phyloP scores from a whole-genome alignment of 2,329 filamentous ascomycete species.

The Fusarium sp. region DNA sequence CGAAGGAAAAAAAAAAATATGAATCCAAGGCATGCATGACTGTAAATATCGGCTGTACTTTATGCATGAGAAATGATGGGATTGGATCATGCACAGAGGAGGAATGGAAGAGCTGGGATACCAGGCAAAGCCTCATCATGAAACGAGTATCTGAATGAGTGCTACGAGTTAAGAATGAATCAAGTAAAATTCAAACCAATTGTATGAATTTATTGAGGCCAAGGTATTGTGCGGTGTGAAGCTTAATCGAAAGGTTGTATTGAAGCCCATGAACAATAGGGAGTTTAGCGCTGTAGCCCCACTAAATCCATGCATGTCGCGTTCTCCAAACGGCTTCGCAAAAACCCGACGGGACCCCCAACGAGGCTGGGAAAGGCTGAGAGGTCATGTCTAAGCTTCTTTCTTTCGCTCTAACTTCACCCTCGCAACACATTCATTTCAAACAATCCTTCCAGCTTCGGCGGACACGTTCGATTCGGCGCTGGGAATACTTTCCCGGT shows the following conservation, averaged over 20 bases:
- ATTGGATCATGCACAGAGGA: background rate
- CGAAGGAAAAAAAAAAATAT: background rate
- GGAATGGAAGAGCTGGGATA: background rate
- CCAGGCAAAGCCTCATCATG: conserved; percentile 1
- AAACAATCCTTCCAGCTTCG: background rate
- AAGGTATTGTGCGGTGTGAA: too few relatives aligned
- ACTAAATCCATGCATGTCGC: conserved; percentile 10
- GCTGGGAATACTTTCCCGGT: conserved; percentile 14
- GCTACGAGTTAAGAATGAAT: conserved; percentile 6
- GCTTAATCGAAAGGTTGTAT: background rate
- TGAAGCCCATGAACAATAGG: conserved; percentile 2
- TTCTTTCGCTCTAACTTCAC: conserved; percentile 9
- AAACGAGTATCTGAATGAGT: background rate
- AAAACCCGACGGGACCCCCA: conserved; percentile 25
- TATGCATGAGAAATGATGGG: background rate
- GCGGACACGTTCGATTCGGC: conserved; percentile 1
- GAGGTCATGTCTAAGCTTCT: conserved; percentile 17
- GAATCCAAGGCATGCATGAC: background rate
- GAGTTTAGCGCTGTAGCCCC: conserved; percentile 24
- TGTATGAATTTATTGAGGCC: background rate
- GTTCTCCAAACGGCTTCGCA: conserved; percentile 11
- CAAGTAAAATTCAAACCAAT: conserved; percentile 2
- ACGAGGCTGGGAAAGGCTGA: conserved; percentile 51
- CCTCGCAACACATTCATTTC: background rate
- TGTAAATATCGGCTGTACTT: background rate